Evolutionary conservation across 768 basidiomycete genomes (phyloP), one percentile per base, ranked within the genome.

Genomic region (Candolleomyces eurysporus): DNA sequence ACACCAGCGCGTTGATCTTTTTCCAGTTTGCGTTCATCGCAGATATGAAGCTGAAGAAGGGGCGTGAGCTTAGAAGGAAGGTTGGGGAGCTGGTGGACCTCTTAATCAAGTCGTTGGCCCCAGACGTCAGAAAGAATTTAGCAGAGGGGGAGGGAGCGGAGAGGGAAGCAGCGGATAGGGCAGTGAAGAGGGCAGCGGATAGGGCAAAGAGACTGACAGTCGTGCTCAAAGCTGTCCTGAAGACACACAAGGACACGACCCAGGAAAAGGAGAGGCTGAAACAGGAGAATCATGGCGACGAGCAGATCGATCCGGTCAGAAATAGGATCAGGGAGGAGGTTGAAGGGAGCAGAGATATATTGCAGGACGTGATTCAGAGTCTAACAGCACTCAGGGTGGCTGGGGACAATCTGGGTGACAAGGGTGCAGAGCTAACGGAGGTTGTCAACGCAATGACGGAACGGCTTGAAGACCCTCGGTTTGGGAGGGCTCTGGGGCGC

Each of bases 21-120:
- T 54, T 70, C 59, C 67, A 70, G 26, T 43, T 65, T 26, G 9
- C 56, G 13, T 39, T 45, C 61, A 66, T 32, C 52, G 58, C 16
- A 43, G 30, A 58, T 17, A 17, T 46, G n/a, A 42, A 43, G 40
- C 22, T 57, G 56, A 40, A 57, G 16, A 48, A 57, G 56, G 56
- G 19, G 39, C 56, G 56, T 26, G 45, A 42, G 30, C 5, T 57
- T 40, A 42, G 56, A 45, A 5, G 21, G 42, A 32, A 31, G 17
- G 52, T 56, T 8, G 54, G 61, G n/a, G 46, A 26, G 21, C 17
- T 48, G 43, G 4, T 30, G 53, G 45, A 19, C 11, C 9, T 55
- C 4, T 26, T 57, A n/a, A 3, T 43, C 17, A n/a, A 57, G 19
- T 26, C 26, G 26, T 4, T 26, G 26, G 26, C 21, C 4, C 53